These are phyloP conservation scores for Malus sylvestris DNA, from an alignment of 306 rosid genomes.

Conservation along the genomic window DNA sequence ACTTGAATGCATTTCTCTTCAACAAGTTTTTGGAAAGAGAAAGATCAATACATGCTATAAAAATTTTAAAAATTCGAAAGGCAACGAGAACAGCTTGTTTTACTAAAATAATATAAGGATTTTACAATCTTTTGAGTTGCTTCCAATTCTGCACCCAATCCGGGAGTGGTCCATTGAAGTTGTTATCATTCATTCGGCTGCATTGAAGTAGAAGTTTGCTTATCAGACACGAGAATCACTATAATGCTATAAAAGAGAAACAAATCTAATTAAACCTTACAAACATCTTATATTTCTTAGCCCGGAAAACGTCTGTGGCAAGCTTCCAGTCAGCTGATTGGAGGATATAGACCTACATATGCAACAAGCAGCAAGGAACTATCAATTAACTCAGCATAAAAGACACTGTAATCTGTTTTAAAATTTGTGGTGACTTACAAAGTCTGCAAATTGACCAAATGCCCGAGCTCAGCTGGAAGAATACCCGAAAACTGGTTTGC, in stretches of 20 bases:
- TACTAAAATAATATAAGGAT: background rate
- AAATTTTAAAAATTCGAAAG: background rate
- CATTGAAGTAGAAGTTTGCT: background rate
- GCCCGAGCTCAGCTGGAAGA: slow-evolving; percentile 28
- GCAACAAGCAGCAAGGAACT: background rate
- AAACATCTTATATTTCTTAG: slow-evolving; percentile 5
- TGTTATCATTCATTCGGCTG: slow-evolving; percentile 18
- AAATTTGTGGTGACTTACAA: background rate
- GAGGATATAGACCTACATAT: slow-evolving; percentile 15
- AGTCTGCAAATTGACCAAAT: slow-evolving; percentile 4
- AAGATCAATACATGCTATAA: background rate
- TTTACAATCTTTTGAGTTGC: slow-evolving; percentile 12
- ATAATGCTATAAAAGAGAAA: background rate
- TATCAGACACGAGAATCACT: background rate
- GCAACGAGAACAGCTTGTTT: background rate
- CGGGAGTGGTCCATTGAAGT: slow-evolving; percentile 12
- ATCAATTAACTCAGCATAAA: background rate
- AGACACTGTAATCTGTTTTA: too few relatives aligned
- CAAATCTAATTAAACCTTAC: slow-evolving; percentile 4
- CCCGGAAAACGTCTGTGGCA: slow-evolving; percentile 10
- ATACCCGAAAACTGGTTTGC: slow-evolving; percentile 31
- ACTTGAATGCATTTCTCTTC: slow-evolving; percentile 19
- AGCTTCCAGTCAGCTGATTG: slow-evolving; percentile 14
- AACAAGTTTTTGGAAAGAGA: background rate
- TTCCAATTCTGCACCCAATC: slow-evolving; percentile 8